A percentile compares a stretch with the other conserved stretches of the same genome.
Evolutionary conservation across 805 yeast species (phyloP).

Genomic region (Myxozyma neglecta): DNA sequence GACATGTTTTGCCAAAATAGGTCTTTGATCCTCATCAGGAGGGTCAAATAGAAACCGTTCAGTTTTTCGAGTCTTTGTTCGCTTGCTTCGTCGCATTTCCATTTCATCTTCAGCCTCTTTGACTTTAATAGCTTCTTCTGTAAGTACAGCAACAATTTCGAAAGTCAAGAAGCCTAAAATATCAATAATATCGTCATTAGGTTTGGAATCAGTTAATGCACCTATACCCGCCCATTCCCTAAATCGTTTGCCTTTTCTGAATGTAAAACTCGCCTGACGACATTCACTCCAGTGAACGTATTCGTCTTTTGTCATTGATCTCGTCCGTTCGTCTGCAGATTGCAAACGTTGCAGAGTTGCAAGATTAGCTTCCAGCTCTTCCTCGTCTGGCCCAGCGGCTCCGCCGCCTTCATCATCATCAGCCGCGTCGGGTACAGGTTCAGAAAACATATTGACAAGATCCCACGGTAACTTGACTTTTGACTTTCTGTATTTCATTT

Average conservation of each 20-base stretch:
- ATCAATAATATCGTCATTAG: slow-evolving; percentile 95
- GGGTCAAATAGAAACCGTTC: slow-evolving; percentile 72
- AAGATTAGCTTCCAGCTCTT: slow-evolving; percentile 81
- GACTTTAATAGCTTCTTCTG: slow-evolving; percentile 85
- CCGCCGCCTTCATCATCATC: slow-evolving; percentile 50
- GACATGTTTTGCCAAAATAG: slow-evolving; percentile 75
- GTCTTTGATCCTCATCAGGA: slow-evolving; percentile 79
- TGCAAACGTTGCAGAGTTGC: slow-evolving; percentile 87
- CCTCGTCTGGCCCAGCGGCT: slow-evolving; percentile 58
- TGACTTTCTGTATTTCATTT: slow-evolving; percentile 64
- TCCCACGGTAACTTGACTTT: slow-evolving; percentile 94
- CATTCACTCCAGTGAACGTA: slow-evolving; percentile 99
- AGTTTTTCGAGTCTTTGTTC: slow-evolving; percentile 49
- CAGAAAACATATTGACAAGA: slow-evolving; percentile 86
- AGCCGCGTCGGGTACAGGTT: slow-evolving; percentile 72
- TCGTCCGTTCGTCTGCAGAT: slow-evolving; percentile 91
- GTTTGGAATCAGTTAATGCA: slow-evolving; percentile 80
- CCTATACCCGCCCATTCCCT: slow-evolving; percentile 94
- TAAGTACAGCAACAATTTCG: slow-evolving; percentile 91
- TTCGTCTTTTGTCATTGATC: slow-evolving; percentile 92
- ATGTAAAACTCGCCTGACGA: slow-evolving; percentile 95
- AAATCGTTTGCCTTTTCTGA: slow-evolving; percentile 88
- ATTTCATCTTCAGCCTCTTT: slow-evolving; percentile 65
- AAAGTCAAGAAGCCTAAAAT: slow-evolving; percentile 92
- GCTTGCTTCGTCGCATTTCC: slow-evolving; percentile 39